These are phyloP conservation scores for Gloeopeniophorella convolvens DNA, from an alignment of 768 basidiomycete genomes.

Conservation along the genomic window DNA sequence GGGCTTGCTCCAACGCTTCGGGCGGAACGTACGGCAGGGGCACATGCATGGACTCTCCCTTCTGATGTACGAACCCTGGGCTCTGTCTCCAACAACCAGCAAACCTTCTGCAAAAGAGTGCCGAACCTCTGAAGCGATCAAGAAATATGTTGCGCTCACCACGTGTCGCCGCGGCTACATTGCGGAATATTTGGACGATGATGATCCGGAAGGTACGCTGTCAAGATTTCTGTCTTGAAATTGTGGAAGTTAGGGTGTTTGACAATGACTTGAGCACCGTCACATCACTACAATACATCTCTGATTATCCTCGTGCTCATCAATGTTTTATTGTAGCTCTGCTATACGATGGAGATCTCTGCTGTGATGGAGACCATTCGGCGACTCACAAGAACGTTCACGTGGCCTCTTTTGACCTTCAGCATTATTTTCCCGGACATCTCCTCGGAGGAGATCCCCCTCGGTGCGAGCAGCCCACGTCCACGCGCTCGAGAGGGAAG, in stretches of 20 bases:
- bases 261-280: background rate
- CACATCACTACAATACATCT: background rate
- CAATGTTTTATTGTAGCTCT: too few relatives aligned
- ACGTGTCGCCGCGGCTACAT: background rate
- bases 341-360: too few relatives aligned
- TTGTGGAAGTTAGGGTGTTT: background rate
- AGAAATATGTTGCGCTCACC: background rate
- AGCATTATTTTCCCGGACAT: too few relatives aligned
- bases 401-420: too few relatives aligned
- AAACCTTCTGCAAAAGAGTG: background rate
- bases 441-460: too few relatives aligned
- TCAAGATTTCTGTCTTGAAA: background rate
- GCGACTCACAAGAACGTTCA: too few relatives aligned
- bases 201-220: background rate
- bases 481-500: too few relatives aligned
- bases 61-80: background rate
- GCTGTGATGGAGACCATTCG: too few relatives aligned
- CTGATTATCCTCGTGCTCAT: too few relatives aligned
- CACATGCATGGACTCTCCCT: background rate
- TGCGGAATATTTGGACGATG: background rate
- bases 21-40: background rate
- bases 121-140: background rate
- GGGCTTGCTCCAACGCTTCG: background rate
- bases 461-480: too few relatives aligned
- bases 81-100: background rate